Conservation (phyloP, 2,329 filamentous ascomycete genomes). For the Blumeriella jaapii region DNA sequence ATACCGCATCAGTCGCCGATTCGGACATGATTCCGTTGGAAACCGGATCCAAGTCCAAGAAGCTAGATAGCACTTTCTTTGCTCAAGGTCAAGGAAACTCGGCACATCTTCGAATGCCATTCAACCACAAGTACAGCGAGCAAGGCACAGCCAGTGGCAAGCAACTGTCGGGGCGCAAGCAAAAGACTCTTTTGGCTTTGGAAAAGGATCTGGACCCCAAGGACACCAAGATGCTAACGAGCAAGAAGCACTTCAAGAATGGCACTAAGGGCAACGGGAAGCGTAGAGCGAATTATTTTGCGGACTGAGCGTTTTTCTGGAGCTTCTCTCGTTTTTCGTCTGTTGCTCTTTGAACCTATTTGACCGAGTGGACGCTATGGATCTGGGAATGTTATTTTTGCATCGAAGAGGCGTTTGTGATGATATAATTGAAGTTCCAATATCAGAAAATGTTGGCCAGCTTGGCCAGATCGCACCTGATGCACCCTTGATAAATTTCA, state of each 20-base stretch:
- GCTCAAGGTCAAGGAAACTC: slow-evolving; percentile 47
- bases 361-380: not conserved
- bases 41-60: slow-evolving; percentile 61
- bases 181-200: slow-evolving; percentile 66
- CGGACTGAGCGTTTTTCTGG: slow-evolving; percentile 16
- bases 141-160: slow-evolving; percentile 57
- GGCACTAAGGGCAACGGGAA: slow-evolving; percentile 47
- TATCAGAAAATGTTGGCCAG: too few species aligned
- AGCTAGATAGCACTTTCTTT: slow-evolving; percentile 86
- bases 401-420: too few species aligned
- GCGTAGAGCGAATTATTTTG: slow-evolving; percentile 28
- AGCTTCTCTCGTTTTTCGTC: slow-evolving; percentile 1
- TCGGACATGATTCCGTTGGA: slow-evolving; percentile 41
- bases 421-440: too few species aligned
- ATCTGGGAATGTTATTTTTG: too few species aligned
- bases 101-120: slow-evolving; percentile 65
- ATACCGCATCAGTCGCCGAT: slow-evolving; percentile 30
- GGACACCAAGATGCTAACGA: slow-evolving; percentile 52
- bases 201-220: slow-evolving; percentile 77
- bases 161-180: slow-evolving; percentile 71
- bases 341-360: not conserved
- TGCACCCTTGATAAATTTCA: too few species aligned
- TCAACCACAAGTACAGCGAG: slow-evolving; percentile 80
- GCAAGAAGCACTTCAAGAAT: slow-evolving; percentile 95
- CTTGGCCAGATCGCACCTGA: too few species aligned